A percentile compares a stretch with the other conserved stretches of the same genome.
phyloP scores from a whole-genome alignment of 352 stramenopile species.

The Aphanomyces cochlioides region DNA sequence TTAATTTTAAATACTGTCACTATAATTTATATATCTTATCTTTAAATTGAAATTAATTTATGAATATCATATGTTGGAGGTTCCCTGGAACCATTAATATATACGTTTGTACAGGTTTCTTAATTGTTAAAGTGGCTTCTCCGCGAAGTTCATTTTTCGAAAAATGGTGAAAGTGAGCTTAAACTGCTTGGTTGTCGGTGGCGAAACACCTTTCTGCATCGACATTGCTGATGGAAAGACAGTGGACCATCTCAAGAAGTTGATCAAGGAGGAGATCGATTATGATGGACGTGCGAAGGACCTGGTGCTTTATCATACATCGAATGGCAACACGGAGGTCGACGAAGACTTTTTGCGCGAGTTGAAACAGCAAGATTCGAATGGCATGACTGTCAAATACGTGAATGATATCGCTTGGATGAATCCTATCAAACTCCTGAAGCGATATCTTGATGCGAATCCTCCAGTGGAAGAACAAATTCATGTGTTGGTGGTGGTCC shows the following conservation, averaged over 20 bases:
- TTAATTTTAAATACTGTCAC: no score
- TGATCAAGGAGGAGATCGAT: neutral
- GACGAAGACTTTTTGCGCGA: neutral
- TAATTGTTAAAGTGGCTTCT: no score
- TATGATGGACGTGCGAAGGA: constrained; percentile 1
- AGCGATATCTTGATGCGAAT: neutral
- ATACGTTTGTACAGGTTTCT: no score
- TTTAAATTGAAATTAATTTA: no score
- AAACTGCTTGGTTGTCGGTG: no score
- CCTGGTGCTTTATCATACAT: constrained; percentile 6
- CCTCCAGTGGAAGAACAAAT: constrained; percentile 17
- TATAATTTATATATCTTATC: no score
- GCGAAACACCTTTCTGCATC: neutral
- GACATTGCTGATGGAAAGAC: neutral
- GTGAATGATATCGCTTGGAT: neutral
- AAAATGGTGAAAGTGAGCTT: no score
- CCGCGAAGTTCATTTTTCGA: no score
- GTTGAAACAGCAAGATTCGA: neutral
- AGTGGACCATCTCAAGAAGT: neutral
- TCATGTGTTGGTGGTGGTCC: constrained; percentile 17
- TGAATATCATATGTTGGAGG: no score
- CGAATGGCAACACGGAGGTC: neutral
- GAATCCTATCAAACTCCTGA: constrained; percentile 3
- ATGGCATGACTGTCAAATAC: neutral
- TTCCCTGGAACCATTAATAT: no score